Conservation (phyloP, 31 red algal species). For the Endocladia muricata region DNA sequence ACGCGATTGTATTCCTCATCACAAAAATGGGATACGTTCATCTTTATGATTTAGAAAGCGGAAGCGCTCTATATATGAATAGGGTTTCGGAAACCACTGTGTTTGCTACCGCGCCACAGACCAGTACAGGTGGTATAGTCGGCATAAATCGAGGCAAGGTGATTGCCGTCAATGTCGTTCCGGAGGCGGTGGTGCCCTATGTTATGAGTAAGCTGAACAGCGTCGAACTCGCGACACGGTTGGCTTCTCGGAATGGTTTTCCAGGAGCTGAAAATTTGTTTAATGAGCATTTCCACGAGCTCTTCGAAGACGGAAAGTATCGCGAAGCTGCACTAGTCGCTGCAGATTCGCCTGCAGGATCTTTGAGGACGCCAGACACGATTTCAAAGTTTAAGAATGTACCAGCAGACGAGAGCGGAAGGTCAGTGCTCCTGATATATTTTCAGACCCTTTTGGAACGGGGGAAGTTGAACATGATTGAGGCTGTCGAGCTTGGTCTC, state of each 20-base stretch:
- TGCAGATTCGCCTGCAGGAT: slow-evolving; percentile 96
- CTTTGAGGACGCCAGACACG: slow-evolving; percentile 85
- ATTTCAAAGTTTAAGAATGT: slow-evolving; percentile 91
- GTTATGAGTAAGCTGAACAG: slow-evolving; percentile 86
- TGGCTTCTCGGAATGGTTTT: slow-evolving; percentile 91
- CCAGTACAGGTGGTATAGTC: slow-evolving; percentile 79
- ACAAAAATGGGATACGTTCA: slow-evolving; percentile 98
- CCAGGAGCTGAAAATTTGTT: slow-evolving; percentile 95
- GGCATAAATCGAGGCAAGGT: slow-evolving; percentile 94
- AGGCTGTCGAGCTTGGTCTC: slow-evolving; percentile 88
- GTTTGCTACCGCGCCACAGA: slow-evolving; percentile 78
- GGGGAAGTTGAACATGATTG: slow-evolving; percentile 87
- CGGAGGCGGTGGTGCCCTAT: slow-evolving; percentile 87
- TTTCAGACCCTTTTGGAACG: slow-evolving; percentile 93
- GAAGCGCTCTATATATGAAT: slow-evolving; percentile 91
- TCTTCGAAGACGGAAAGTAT: slow-evolving; percentile 89
- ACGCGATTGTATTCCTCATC: slow-evolving; percentile 79
- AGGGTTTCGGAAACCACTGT: slow-evolving; percentile 89
- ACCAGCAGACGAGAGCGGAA: slow-evolving; percentile 73
- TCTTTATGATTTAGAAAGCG: slow-evolving; percentile 89
- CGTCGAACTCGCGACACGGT: slow-evolving; percentile 84
- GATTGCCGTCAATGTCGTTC: slow-evolving; percentile 68
- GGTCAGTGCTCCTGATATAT: slow-evolving; percentile 86
- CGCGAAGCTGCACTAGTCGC: slow-evolving; percentile 94
- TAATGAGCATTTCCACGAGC: slow-evolving; percentile 81